A percentile compares a stretch with the other conserved stretches of the same genome.
These are phyloP conservation scores for Pestalotiopsis sp. DNA, from an alignment of 2,329 filamentous ascomycete genomes.

Conservation along the genomic window DNA sequence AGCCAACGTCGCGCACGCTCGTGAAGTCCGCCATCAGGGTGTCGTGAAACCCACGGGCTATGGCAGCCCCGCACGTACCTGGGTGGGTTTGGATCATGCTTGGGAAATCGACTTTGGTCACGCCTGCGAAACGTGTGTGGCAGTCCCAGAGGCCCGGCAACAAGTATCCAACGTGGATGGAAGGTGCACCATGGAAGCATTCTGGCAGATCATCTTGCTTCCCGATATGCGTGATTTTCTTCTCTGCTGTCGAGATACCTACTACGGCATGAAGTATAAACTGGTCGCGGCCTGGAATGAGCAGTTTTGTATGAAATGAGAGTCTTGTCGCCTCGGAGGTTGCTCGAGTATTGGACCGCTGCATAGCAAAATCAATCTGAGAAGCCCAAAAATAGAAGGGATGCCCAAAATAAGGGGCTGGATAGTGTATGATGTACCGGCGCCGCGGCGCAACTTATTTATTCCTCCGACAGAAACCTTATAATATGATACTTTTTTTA, in stretches of 20 bases:
- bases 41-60: slow-evolving; percentile 40
- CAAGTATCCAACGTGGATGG: slow-evolving; percentile 39
- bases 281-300: slow-evolving; percentile 50
- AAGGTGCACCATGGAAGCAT: slow-evolving; percentile 30
- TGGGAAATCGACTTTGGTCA: slow-evolving; percentile 21
- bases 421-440: background rate
- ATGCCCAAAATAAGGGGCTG: background rate
- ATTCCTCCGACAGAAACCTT: too few species aligned
- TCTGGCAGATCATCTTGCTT: slow-evolving; percentile 29
- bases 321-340: background rate
- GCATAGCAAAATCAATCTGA: background rate
- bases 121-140: slow-evolving; percentile 50
- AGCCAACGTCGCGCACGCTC: slow-evolving; percentile 44
- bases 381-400: background rate
- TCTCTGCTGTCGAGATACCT: slow-evolving; percentile 36
- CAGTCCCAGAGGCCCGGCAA: slow-evolving; percentile 58
- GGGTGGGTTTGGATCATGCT: slow-evolving; percentile 25
- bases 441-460: too few species aligned
- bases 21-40: slow-evolving; percentile 53
- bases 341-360: background rate
- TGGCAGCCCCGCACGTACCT: slow-evolving; percentile 41
- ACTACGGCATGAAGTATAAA: slow-evolving; percentile 42
- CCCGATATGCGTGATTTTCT: slow-evolving; percentile 42
- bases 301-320: slow-evolving; percentile 24
- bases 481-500: too few species aligned